Percentiles rank a stretch among this genome's conserved stretches.
These are phyloP conservation scores for Penicillium polonicum DNA, from an alignment of 2,329 filamentous ascomycete genomes.

Conservation along the genomic window DNA sequence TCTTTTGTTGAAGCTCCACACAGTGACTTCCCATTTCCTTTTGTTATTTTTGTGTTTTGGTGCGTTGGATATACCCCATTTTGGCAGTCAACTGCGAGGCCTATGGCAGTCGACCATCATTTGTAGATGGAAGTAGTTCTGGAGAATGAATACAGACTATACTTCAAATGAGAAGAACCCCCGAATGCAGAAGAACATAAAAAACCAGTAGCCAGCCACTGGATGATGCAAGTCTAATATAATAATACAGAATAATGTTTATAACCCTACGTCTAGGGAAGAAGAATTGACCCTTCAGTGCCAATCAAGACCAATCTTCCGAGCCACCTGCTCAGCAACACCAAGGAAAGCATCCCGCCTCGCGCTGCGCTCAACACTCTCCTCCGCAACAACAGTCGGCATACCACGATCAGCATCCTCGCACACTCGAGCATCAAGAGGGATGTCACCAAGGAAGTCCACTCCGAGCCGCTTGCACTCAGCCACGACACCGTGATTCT, in stretches of 20 bases:
- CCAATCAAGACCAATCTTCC: conserved; percentile 46
- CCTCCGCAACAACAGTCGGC: conserved; percentile 86
- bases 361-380: conserved; percentile 58
- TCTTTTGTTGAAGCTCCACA: neutral
- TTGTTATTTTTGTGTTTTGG: neutral
- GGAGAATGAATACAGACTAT: neutral
- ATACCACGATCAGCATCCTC: conserved; percentile 83
- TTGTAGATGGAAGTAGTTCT: neutral
- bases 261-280: neutral
- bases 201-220: neutral
- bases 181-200: neutral
- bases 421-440: conserved; percentile 81
- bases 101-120: neutral
- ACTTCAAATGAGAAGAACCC: neutral
- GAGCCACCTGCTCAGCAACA: conserved; percentile 60
- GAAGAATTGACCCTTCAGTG: conserved; percentile 12
- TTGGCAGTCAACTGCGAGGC: neutral
- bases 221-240: neutral
- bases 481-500: conserved; percentile 60
- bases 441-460: conserved; percentile 83
- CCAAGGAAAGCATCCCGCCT: conserved; percentile 69
- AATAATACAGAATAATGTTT: neutral
- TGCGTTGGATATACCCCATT: conserved; percentile 5
- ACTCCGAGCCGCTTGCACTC: conserved; percentile 73
- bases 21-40: neutral